Percentiles rank a stretch among this genome's conserved stretches.
Conservation (phyloP, 1,284 basidiomycete genomes). For the Pseudozyma hubeiensis region DNA sequence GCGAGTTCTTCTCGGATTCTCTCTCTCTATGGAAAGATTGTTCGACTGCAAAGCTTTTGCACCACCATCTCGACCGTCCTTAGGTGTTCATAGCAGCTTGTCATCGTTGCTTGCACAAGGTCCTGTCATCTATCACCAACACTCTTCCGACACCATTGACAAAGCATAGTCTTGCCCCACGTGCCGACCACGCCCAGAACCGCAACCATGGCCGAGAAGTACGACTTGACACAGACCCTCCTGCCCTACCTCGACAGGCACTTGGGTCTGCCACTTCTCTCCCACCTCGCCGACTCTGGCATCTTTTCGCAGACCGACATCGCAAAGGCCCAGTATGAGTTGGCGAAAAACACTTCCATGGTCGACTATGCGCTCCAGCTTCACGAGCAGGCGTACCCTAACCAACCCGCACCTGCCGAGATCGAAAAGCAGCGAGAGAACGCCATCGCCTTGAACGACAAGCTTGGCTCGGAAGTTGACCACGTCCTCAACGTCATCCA, state of each 20-base stretch:
- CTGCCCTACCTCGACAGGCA: conserved; percentile 92
- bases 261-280: conserved; percentile 89
- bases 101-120: conserved; percentile 38
- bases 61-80: conserved; percentile 43
- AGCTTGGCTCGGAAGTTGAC: conserved; percentile 87
- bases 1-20: too few relatives aligned
- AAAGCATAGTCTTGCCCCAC: conserved; percentile 4
- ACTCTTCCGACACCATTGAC: neutral
- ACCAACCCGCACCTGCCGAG: conserved; percentile 70
- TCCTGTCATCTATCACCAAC: conserved; percentile 4
- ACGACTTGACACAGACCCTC: conserved; percentile 77
- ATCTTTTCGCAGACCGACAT: conserved; percentile 82
- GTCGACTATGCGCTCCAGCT: conserved; percentile 74
- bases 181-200: conserved; percentile 4
- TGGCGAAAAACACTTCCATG: conserved; percentile 81
- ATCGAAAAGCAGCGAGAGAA: conserved; percentile 71
- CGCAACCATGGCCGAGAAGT: conserved; percentile 68
- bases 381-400: conserved; percentile 81
- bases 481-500: conserved; percentile 94
- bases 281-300: conserved; percentile 78
- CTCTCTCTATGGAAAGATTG: neutral
- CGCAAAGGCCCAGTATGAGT: conserved; percentile 90
- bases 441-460: conserved; percentile 84
- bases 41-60: conserved; percentile 10
- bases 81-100: conserved; percentile 35